phyloP scores from a whole-genome alignment of 331 rosid genomes.

The Acacia pycnantha region DNA sequence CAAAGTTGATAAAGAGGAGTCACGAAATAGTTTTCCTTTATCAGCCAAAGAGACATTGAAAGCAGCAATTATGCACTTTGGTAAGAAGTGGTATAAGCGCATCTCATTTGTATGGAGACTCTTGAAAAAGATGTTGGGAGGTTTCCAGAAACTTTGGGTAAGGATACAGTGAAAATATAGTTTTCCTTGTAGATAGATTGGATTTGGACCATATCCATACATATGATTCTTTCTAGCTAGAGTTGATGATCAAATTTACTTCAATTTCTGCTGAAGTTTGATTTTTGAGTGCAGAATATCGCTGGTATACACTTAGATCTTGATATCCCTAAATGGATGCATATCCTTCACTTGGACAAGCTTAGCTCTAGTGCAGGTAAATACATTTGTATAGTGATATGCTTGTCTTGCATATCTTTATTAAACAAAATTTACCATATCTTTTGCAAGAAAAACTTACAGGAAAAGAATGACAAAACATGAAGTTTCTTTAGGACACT shows the following conservation, averaged over 20 bases:
- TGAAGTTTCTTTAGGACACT: background rate
- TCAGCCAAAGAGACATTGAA: constrained; percentile 75
- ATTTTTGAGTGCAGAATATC: constrained; percentile 63
- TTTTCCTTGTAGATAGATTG: constrained; percentile 26
- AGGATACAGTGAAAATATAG: constrained; percentile 33
- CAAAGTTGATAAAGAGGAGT: constrained; percentile 66
- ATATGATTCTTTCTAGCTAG: background rate
- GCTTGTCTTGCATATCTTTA: background rate
- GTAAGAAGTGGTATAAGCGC: constrained; percentile 77
- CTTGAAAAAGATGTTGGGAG: constrained; percentile 48
- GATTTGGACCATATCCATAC: constrained; percentile 15
- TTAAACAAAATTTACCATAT: background rate
- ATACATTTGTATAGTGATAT: constrained; percentile 1
- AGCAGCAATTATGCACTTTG: constrained; percentile 65
- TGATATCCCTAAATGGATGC: constrained; percentile 92
- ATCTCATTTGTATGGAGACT: constrained; percentile 70
- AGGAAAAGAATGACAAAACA: background rate
- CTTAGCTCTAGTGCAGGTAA: constrained; percentile 76
- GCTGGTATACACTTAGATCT: constrained; percentile 83
- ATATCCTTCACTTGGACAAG: constrained; percentile 77
- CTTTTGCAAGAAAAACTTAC: background rate
- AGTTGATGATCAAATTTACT: background rate
- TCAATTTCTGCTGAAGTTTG: constrained; percentile 25
- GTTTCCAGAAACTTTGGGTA: constrained; percentile 84
- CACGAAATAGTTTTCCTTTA: constrained; percentile 48